Percentiles rank a stretch among this genome's conserved stretches.
These are phyloP conservation scores for Alternaria metachromatica DNA, from an alignment of 2,329 filamentous ascomycete species.

Conservation along the genomic window DNA sequence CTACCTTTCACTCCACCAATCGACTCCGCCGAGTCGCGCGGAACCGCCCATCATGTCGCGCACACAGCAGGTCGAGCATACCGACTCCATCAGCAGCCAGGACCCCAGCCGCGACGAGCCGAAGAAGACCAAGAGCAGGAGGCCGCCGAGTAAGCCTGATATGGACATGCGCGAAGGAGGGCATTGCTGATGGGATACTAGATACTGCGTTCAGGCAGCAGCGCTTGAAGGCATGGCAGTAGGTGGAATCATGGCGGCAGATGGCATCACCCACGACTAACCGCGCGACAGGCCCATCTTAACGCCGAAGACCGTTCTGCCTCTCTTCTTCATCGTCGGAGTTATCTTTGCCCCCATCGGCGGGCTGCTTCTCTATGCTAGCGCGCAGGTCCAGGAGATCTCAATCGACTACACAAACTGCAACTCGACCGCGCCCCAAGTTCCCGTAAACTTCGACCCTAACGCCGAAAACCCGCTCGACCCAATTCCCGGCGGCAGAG, in stretches of 20 bases:
- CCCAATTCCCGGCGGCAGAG: conserved; percentile 63
- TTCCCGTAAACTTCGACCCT: conserved; percentile 23
- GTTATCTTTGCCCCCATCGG: conserved; percentile 94
- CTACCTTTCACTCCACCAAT: conserved; percentile 24
- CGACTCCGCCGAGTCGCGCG: conserved; percentile 39
- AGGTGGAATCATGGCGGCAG: conserved; percentile 52
- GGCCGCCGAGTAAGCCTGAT: conserved; percentile 77
- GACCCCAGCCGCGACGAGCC: conserved; percentile 49
- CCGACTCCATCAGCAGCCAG: conserved; percentile 53
- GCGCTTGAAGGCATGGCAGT: conserved; percentile 98
- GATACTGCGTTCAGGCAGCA: conserved; percentile 98
- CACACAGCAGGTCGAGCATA: conserved; percentile 52
- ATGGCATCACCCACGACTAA: conserved; percentile 42
- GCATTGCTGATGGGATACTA: conserved; percentile 50
- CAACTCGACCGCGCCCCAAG: conserved; percentile 60
- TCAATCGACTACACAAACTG: conserved; percentile 90
- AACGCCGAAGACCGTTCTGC: conserved; percentile 90
- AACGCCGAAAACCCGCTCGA: conserved; percentile 43
- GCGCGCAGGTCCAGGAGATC: conserved; percentile 87
- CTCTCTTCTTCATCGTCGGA: conserved; percentile 88
- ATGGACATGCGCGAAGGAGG: conserved; percentile 8
- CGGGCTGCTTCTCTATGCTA: conserved; percentile 84
- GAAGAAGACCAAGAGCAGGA: conserved; percentile 82
- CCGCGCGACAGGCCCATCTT: conserved; percentile 76
- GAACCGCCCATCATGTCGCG: conserved; percentile 52